A percentile compares a stretch with the other conserved stretches of the same genome.
Conservation (phyloP, 768 basidiomycete species). For the Porphyrellus cyaneotinctus region DNA sequence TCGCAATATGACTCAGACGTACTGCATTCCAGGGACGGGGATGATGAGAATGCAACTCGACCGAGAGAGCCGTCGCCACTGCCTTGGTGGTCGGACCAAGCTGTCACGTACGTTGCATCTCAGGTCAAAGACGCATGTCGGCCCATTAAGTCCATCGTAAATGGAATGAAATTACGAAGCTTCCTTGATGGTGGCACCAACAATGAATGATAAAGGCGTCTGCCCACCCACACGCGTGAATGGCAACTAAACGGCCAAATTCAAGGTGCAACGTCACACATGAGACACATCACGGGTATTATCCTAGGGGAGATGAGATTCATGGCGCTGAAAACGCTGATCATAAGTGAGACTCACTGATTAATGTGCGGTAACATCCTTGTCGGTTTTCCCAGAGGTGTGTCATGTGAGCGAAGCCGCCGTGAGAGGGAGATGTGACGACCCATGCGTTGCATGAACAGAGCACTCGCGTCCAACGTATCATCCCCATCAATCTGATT, state of each 20-base stretch:
- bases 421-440: neutral
- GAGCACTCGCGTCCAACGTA: neutral
- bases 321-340: constrained; percentile 15
- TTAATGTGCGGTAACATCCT: neutral
- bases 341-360: constrained; percentile 17
- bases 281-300: constrained; percentile 9
- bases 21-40: constrained; percentile 7
- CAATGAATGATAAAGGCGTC: constrained; percentile 7
- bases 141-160: neutral
- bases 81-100: constrained; percentile 21
- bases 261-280: neutral
- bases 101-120: constrained; percentile 1
- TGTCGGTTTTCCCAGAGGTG: neutral
- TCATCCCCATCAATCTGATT: neutral
- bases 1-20: neutral
- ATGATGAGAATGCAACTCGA: constrained; percentile 2
- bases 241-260: constrained; percentile 4
- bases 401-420: neutral
- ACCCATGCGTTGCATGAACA: neutral
- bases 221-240: constrained; percentile 12
- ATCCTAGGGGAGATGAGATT: constrained; percentile 11
- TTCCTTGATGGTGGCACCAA: constrained; percentile 11
- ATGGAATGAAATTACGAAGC: constrained; percentile 16
- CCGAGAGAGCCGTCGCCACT: constrained; percentile 10
- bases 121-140: constrained; percentile 3